Base-by-base conservation (phyloP, 2,329 filamentous ascomycete genomes). In the Xylariaceae sp. region DNA sequence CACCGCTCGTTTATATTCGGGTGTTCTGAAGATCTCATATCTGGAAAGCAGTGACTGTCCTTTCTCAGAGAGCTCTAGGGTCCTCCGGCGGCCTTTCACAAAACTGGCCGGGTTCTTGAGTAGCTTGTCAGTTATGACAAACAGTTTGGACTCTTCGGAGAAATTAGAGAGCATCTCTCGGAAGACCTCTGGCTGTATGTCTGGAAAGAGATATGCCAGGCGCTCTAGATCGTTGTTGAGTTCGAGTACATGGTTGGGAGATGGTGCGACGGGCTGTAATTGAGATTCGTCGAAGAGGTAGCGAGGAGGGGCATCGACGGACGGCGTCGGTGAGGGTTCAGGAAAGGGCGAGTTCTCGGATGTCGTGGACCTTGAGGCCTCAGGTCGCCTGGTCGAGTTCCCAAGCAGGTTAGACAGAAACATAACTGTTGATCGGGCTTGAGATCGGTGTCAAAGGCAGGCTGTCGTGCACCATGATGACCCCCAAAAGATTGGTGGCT, bases 181-280 rank as follows among this genome's bases (percentile, higher is more conserved):
- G 61, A 93, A 88, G 16, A 91, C 87, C 55, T 91, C 86, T 48
- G 87, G 74, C 64, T 89, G 85, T n/a, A 91, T 74, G 64, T 91
- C 81, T 22, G 88, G 88, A 54, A 93, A 93, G 7, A 91, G 75
- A 38, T 80, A 80, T 19, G 82, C 79, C 35, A 93, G 76, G 11
- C 76, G 80, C 49, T 79, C 77, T 52, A 93, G 79, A 55, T 81
- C 77, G 40, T 73, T 72, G 67, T 92, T 92, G 39, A 92, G 74
- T 47, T 85, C 79, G 54, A 78, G 73, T 20, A 90, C 73, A 56
- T 88, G 78, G 32, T 79, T 76, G 27, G 76, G 69, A 48, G 83
- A 79, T 53, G 70, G 67, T 6, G 66, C 64, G 20, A 72, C 53
- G 36, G 69, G 69, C 17, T 62, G 64, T 21, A 84, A 70, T 56